phyloP scores from a whole-genome alignment of 208 protist genomes.

The Tritrichomonas foetus region DNA sequence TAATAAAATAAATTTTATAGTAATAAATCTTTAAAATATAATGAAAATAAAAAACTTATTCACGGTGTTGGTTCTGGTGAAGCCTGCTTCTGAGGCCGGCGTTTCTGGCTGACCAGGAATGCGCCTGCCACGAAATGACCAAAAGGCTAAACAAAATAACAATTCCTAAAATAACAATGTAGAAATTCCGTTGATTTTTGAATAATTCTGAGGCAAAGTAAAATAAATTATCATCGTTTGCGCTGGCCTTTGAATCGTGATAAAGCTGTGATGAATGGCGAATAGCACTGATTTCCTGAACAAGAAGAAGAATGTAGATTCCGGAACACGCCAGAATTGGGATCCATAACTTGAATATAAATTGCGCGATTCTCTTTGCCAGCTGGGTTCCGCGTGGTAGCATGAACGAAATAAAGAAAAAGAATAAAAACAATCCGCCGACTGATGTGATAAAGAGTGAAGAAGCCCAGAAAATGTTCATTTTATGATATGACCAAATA shows the following conservation, averaged over 20 bases:
- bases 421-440: neutral
- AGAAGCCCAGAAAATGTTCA: constrained; percentile 27
- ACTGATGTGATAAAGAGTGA: neutral
- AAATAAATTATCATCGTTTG: neutral
- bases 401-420: neutral
- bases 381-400: neutral
- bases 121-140: neutral
- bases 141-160: neutral
- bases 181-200: neutral
- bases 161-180: neutral
- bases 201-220: neutral
- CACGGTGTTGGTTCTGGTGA: too few species aligned
- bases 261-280: neutral
- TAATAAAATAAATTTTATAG: too few species aligned
- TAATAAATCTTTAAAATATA: too few species aligned
- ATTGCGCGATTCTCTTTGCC: neutral
- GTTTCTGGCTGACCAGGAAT: neutral
- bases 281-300: neutral
- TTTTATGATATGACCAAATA: neutral
- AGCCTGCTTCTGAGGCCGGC: too few species aligned
- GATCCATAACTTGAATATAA: neutral
- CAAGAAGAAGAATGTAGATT: neutral
- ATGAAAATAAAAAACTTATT: too few species aligned
- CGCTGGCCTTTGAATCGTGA: too few species aligned
- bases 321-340: neutral